Base-by-base conservation (phyloP, 805 yeast genomes). In the Saturnispora ahearnii region DNA sequence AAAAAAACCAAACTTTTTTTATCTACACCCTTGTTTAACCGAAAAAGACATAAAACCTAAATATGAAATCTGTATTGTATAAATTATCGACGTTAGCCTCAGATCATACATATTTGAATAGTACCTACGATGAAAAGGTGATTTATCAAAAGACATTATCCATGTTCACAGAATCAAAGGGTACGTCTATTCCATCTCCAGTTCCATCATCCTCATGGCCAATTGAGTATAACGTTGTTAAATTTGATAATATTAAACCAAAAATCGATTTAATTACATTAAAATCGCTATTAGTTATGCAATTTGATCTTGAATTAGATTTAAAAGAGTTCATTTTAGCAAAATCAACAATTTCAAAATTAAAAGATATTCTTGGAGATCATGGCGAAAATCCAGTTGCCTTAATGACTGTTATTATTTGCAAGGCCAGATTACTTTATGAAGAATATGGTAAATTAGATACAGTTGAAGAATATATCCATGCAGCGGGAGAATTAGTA, bases 301-400 rank as follows among this genome's bases (percentile, higher is more conserved):
- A 51, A 43, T 41, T 51, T 10, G 47, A 52, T 40, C 18, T 54
- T 3, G 56, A 54, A 37, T n/a, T 54, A 3, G 45, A 44, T 5
- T 31, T 54, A 32, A n/a, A 31, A 3, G 56, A 54, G 33, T 50
- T 51, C 15, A 44, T 18, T 5, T 29, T 49, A 3, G 56, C 56
- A 9, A 38, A 41, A n/a, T 44, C 47, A 4, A 45, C 53, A 18
- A 45, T 54, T 21, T 32, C 53, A 2, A 47, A 50, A 26, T 32
- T 54, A 11, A 54, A 54, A 24, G 56, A 54, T 37, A 43, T 50
- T 30, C 37, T 51, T 22, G 41, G 44, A 4, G 43, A 33, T 21
- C 32, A 46, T 13, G 53, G 51, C 3, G 41, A 51, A 15, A 42
- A 47, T n/a, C 50, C 50, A 5, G 45, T 41, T 18, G 50, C 50